Base-by-base conservation (phyloP, 768 basidiomycete species). In the Termitomyces heimii region DNA sequence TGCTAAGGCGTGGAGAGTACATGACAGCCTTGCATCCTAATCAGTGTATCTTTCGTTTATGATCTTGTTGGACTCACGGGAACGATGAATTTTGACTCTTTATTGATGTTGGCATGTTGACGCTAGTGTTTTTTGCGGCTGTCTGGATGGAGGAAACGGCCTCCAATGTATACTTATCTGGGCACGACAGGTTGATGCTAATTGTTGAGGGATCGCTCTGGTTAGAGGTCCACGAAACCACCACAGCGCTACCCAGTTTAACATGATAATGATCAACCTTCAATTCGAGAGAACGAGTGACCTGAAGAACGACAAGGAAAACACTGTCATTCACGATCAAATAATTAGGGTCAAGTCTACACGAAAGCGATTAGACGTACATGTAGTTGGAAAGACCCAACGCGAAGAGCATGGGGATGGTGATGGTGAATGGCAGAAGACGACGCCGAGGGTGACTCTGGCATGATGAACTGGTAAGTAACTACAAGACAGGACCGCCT, bases 1-100 rank as follows among this genome's bases (percentile, higher is more conserved):
- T 26, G 35, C 22, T 14, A 2, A 18, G 29, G 56, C 56, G 14
- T 45, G 26, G 20, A 57, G n/a, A 2, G 29, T 18, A 13, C 56
- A 57, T 9, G 16, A 4, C n/a, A n/a, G 0, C n/a, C 56, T 57
- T 39, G 46, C 12, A n/a, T 39, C 16, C 10, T 14, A 29, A 22
- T 52, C 22, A 52, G n/a, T 32, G 18, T 31, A 39, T 31, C 10
- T 24, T 32, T 24, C 44, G 22, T 34, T n/a, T 2, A 18, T 50
- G 20, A 51, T 37, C 18, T 2, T 42, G n/a, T 35, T 22, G n/a
- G 18, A 57, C 56, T 50, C 50, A 57, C 56, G 56, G 16, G 12
- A 5, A 5, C 26, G 5, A 4, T 26, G 4, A 12, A 2, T 18
- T 12, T 2, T 6, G 16, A 18, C 2, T 22, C 12, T 18, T 5